These are phyloP conservation scores for Dryas drummondii DNA, from an alignment of 306 rosid genomes.

Conservation along the genomic window DNA sequence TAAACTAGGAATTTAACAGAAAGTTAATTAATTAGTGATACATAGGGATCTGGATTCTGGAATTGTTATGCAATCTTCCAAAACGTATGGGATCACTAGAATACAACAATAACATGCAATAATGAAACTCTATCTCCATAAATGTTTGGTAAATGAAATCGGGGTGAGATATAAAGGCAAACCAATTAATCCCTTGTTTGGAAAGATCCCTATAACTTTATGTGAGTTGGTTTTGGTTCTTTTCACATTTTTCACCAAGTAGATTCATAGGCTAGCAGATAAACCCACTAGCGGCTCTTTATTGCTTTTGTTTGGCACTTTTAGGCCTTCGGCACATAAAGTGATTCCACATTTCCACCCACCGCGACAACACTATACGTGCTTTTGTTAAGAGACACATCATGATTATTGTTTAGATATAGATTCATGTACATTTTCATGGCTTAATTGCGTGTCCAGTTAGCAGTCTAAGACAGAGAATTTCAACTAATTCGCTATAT, in stretches of 20 bases:
- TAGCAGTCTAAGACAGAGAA: neutral
- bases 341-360: slow-evolving; percentile 38
- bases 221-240: slow-evolving; percentile 24
- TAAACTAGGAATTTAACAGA: no score
- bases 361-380: slow-evolving; percentile 8
- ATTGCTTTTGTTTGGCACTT: slow-evolving; percentile 43
- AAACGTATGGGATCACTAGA: neutral
- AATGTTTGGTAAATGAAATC: neutral
- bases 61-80: neutral
- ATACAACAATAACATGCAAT: neutral
- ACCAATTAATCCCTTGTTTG: slow-evolving; percentile 27
- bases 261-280: slow-evolving; percentile 6
- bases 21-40: no score
- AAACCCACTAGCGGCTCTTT: slow-evolving; percentile 35
- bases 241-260: slow-evolving; percentile 2
- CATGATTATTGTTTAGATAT: neutral
- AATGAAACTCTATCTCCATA: slow-evolving; percentile 4
- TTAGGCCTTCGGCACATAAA: slow-evolving; percentile 32
- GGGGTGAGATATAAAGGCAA: slow-evolving; percentile 12
- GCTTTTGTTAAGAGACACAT: slow-evolving; percentile 14
- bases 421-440: slow-evolving; percentile 14
- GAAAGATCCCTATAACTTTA: slow-evolving; percentile 35
- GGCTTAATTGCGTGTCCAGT: slow-evolving; percentile 26
- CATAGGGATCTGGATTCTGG: neutral
- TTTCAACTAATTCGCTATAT: neutral